Evolutionary conservation across 2,329 filamentous ascomycete genomes (phyloP).

Genomic region (Aspergillus vadensis): DNA sequence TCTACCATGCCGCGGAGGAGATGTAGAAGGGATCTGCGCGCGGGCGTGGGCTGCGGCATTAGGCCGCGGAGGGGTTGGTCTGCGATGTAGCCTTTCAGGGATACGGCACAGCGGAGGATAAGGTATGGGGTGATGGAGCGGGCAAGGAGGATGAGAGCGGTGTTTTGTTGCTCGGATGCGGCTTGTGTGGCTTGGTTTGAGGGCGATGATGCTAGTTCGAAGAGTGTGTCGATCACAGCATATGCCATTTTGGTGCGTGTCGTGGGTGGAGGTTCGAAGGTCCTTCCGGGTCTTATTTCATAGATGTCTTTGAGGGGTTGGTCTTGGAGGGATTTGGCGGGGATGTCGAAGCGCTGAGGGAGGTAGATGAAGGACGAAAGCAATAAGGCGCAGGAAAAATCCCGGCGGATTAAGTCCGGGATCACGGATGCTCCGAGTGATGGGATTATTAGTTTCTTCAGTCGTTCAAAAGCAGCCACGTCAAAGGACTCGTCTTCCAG

Average conservation of each 20-base stretch:
- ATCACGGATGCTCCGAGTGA: slow-evolving; percentile 68
- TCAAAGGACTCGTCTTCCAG: slow-evolving; percentile 77
- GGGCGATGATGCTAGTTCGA: slow-evolving; percentile 63
- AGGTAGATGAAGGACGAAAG: slow-evolving; percentile 77
- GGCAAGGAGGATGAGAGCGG: slow-evolving; percentile 63
- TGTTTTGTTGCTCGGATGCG: slow-evolving; percentile 28
- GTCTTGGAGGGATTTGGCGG: slow-evolving; percentile 44
- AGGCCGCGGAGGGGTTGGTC: slow-evolving; percentile 87
- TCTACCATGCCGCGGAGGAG: slow-evolving; percentile 67
- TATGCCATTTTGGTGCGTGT: slow-evolving; percentile 74
- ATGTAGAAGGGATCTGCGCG: slow-evolving; percentile 76
- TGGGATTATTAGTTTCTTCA: slow-evolving; percentile 71
- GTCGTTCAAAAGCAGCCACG: slow-evolving; percentile 68
- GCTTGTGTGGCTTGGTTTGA: slow-evolving; percentile 25
- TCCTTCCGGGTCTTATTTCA: slow-evolving; percentile 68
- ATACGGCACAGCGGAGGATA: slow-evolving; percentile 76
- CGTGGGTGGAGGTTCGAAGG: slow-evolving; percentile 66
- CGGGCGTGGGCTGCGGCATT: slow-evolving; percentile 83
- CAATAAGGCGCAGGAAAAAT: slow-evolving; percentile 77
- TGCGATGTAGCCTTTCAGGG: slow-evolving; percentile 80
- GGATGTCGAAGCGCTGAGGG: slow-evolving; percentile 64
- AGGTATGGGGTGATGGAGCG: slow-evolving; percentile 77
- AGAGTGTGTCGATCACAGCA: slow-evolving; percentile 76
- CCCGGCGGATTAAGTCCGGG: slow-evolving; percentile 65
- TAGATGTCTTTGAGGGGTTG: slow-evolving; percentile 65